Base-by-base conservation (phyloP, 768 basidiomycete genomes). In the Suillus paluster region DNA sequence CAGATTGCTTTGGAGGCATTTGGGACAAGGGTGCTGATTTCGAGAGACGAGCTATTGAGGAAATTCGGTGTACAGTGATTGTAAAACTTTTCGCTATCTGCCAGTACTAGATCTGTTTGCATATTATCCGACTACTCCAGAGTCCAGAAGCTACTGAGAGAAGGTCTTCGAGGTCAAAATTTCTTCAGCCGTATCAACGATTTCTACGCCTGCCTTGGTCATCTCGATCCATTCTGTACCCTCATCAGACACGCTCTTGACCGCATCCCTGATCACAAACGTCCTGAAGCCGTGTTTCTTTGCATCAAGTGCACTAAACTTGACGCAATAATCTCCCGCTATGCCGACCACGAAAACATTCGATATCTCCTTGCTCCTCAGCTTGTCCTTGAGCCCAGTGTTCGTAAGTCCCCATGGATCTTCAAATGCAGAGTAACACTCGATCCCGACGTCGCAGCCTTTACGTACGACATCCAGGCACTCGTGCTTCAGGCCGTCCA, bases 351-450 rank as follows among this genome's bases (percentile, higher is more conserved):
- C 72, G 59, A 86, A 86, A 19, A 94, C 74, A 59, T 86, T 83
- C 15, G 83, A 82, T 12, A 91, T 79, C 1, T 71, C 76, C 45
- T 77, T 74, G 48, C 74, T 73, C 59, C 71, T 66, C 55, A 89
- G 73, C 30, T 79, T 62, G 25, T 58, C 68, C 56, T 80, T 79
- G n/a, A 89, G 80, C 8, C 79, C 78, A 10, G 85, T 86, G 60
- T 76, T 71, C 56, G 76, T 63, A 59, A 78, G 75, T 27, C 78
- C 79, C 79, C 85, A 84, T 46, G 83, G 81, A 66, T 88, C 86
- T 52, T 78, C 80, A 68, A 94, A 94, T 1, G 89, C 92, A n/a
- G 89, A 91, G 70, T 95, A 95, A 46, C 87, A 87, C 70, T 95
- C 93, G 66, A 93, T 80, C 36, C 77, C 79, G 1, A 71, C 71